A percentile compares a stretch with the other conserved stretches of the same genome.
phyloP scores from a whole-genome alignment of 1,139 yeast species.

The Blastobotrys proliferans region DNA sequence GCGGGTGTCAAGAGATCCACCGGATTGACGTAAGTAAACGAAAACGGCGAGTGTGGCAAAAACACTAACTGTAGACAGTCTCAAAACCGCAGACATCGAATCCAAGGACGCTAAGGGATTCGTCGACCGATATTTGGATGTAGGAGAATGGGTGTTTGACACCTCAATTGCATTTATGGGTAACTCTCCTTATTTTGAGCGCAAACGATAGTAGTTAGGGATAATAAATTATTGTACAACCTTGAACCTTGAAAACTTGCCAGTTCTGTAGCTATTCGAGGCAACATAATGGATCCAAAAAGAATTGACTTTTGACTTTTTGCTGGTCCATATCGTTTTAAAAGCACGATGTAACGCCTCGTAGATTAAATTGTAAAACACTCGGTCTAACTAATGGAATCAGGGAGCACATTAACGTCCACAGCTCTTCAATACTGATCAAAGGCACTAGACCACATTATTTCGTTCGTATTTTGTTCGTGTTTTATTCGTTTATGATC shows the following conservation, averaged over 20 bases:
- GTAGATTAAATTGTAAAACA: too few relatives aligned
- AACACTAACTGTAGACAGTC: slow-evolving; percentile 17
- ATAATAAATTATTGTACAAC: too few relatives aligned
- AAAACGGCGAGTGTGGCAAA: background rate
- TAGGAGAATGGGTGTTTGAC: slow-evolving; percentile 85
- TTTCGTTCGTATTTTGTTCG: background rate
- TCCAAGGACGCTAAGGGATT: slow-evolving; percentile 54
- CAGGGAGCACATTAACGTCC: too few relatives aligned
- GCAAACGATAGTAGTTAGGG: slow-evolving; percentile 34
- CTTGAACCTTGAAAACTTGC: too few relatives aligned
- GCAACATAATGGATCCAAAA: background rate
- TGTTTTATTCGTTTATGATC: background rate
- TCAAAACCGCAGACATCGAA: slow-evolving; percentile 37
- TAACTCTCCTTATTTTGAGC: slow-evolving; percentile 67
- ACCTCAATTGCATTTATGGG: slow-evolving; percentile 67
- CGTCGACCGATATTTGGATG: slow-evolving; percentile 62
- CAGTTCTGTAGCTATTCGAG: background rate
- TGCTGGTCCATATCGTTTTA: too few relatives aligned
- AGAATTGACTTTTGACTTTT: background rate
- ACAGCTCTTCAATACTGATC: too few relatives aligned
- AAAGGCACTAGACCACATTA: background rate
- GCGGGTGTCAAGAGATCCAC: slow-evolving; percentile 90
- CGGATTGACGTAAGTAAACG: slow-evolving; percentile 55
- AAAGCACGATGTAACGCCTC: too few relatives aligned
- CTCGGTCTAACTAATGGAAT: too few relatives aligned